Percentiles rank a stretch among this genome's conserved stretches.
Conservation (phyloP, 176 grass and related monocot genomes). For the Rhynchospora breviuscula region DNA sequence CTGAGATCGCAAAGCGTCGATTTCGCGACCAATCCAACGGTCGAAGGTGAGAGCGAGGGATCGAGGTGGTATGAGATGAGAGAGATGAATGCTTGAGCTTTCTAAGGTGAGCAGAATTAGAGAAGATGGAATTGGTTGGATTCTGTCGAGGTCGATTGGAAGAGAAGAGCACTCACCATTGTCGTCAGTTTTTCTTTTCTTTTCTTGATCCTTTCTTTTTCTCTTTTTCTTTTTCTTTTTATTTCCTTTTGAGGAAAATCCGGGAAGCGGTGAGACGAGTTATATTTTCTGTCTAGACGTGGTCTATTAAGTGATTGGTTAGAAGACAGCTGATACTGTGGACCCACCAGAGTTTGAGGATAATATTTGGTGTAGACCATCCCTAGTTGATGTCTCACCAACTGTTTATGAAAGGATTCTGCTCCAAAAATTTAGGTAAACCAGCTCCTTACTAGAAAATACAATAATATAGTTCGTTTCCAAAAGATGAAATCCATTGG, state of each 20-base stretch:
- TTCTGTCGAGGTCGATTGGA: neutral
- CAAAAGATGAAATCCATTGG: neutral
- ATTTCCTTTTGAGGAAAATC: neutral
- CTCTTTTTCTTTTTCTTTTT: neutral
- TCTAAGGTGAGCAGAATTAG: neutral
- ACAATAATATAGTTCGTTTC: neutral
- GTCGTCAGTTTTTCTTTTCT: neutral
- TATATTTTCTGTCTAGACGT: neutral
- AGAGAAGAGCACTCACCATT: neutral
- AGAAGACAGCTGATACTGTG: neutral
- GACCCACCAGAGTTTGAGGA: neutral
- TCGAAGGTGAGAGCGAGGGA: neutral
- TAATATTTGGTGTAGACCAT: neutral
- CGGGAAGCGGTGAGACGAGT: neutral
- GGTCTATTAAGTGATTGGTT: neutral
- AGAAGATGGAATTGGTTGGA: neutral
- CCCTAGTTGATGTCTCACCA: neutral
- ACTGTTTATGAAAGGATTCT: neutral
- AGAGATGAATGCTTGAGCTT: neutral
- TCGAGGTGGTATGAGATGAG: neutral
- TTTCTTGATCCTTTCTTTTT: constrained; percentile 5
- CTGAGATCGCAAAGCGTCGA: neutral
- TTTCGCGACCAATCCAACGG: neutral
- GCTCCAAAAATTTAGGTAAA: neutral
- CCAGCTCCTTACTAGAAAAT: neutral